Base-by-base conservation (phyloP, 1,284 basidiomycete species). In the Ceratobasidium sp. region DNA sequence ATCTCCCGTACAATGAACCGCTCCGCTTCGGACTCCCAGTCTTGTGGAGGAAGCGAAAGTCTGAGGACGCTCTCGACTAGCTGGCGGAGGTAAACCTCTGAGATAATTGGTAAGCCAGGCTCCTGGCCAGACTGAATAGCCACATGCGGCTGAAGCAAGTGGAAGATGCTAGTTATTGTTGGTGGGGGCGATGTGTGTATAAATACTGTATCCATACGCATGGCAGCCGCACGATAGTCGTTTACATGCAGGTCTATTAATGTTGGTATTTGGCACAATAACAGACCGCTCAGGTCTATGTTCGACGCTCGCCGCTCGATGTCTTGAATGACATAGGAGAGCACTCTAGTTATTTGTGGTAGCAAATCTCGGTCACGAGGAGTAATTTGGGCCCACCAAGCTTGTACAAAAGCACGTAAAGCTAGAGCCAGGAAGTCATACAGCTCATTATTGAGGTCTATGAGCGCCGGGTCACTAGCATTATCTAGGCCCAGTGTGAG, bases 331-430 rank as follows among this genome's bases (percentile, higher is more conserved):
- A 92, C 85, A 72, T 83, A 80, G 28, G 84, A 82, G 72, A 93
- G 79, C 75, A 92, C 84, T 57, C 78, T 79, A 0, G 88, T 85
- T 41, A 93, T 86, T 73, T 92, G 87, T 18, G 91, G 89, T 32
- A 93, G 84, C 74, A 94, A 87, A 72, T 92, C 89, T 77, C 88
- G 91, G 85, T 94, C 92, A 76, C 92, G 91, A 74, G 90, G 86
- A 1, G 92, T 88, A 72, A 94, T 85, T 77, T 88, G 90, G 36
- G 88, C 84, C 91, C 92, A 94, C 92, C 92, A 94, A 0, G 91
- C 87, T 45, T 88, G 86, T 32, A 94, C 86, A 78, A 86, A 90
- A 9, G 91, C 92, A 41, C 92, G 86, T 16, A 93, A 84, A 4
- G 87, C 85, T 59, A 93, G 88, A 0, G 92, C 91, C 53, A 93